These are phyloP conservation scores for Diaporthe sp. DNA, from an alignment of 2,329 filamentous ascomycete genomes.

Conservation along the genomic window DNA sequence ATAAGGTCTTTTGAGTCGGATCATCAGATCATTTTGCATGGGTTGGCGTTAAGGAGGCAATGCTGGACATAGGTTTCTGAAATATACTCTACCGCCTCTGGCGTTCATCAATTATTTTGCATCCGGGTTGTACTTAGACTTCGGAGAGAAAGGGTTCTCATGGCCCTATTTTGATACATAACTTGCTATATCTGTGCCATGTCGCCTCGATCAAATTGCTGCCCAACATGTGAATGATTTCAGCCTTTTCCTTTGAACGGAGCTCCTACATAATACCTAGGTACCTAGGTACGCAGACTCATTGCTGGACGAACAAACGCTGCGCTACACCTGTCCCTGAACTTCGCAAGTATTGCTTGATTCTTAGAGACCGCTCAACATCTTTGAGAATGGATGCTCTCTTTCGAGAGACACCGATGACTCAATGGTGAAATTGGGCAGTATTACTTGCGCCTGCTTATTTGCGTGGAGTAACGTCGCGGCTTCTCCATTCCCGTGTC, in stretches of 20 bases:
- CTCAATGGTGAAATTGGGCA: neutral
- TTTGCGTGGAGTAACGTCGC: too few species aligned
- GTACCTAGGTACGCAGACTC: neutral
- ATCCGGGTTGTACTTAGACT: neutral
- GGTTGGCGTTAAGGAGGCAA: slow-evolving; percentile 11
- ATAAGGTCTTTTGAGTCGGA: neutral
- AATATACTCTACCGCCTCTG: slow-evolving; percentile 28
- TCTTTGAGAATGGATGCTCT: too few species aligned
- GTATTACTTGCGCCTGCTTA: too few species aligned
- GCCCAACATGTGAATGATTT: too few species aligned
- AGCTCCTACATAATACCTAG: neutral
- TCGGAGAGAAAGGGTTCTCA: neutral
- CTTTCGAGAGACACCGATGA: neutral
- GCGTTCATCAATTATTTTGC: neutral
- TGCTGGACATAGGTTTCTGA: slow-evolving; percentile 15
- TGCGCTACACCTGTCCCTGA: neutral
- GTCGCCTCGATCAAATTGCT: too few species aligned
- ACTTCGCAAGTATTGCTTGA: neutral
- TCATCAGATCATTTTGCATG: neutral
- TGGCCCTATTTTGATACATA: neutral
- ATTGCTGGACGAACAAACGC: neutral
- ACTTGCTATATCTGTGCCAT: neutral
- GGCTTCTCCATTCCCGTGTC: neutral
- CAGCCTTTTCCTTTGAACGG: neutral
- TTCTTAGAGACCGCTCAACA: too few species aligned